Base-by-base conservation (phyloP, 2,329 filamentous ascomycete genomes). In the Cladosporium sp. region DNA sequence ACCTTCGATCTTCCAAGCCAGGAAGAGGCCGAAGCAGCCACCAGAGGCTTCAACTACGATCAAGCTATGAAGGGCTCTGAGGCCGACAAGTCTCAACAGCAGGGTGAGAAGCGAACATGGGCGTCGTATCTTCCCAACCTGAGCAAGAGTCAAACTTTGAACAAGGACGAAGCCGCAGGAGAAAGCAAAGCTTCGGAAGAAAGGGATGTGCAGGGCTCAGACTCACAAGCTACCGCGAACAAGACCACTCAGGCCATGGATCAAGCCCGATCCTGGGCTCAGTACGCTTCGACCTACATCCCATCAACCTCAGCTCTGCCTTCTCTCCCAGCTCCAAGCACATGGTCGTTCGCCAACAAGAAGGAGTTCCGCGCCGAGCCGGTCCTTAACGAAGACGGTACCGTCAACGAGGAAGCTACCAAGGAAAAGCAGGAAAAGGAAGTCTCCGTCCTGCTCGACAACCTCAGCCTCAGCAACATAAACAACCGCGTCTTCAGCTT, bases 401-500 rank as follows among this genome's bases (percentile, higher is more conserved):
- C 70, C 11, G 67, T 77, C 69, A 70, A 77, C 65, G 74, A 78
- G 59, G 79, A 80, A 65, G 75, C 72, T 52, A 76, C 76, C 26
- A 74, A 74, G 32, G 76, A 84, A 67, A 82, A 85, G 71, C 88
- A 92, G 74, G 82, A 89, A 68, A 83, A 87, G 64, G 95, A 97
- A 72, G 87, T 98, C 67, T 87, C 87, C 47, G 85, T 87, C 34
- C 87, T 97, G 26, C 89, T 99, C 32, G 91, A 96, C 74, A 87
- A 91, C 54, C 85, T 99, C 68, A 93, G 96, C 75, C 87, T 96
- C 36, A 87, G 90, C 5, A 91, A 92, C 6, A 86, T 90, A 70
- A 93, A 96, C 82, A 95, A 96, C 80, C 90, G 89, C 66, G 92
- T 92, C 67, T 92, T 97, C 78, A 90, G 89, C 14, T 86, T 97